Evolutionary conservation across 139 green algal genomes (phyloP).

Genomic region (Micromonas commoda): DNA sequence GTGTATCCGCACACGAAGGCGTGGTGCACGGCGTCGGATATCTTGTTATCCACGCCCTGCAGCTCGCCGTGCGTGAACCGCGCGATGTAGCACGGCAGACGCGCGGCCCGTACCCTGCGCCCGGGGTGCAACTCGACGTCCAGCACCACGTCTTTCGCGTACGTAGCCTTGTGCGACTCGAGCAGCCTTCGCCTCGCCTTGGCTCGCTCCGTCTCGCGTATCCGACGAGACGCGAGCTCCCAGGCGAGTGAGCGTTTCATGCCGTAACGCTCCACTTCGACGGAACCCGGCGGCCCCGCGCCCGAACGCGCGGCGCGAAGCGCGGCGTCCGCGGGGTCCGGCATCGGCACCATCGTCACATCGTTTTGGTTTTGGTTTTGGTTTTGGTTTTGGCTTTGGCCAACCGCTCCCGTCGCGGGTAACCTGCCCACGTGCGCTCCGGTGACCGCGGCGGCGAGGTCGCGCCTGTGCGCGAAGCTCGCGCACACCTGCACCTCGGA

Average conservation of each 20-base stretch:
- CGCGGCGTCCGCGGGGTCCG: background rate
- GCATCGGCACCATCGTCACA: background rate
- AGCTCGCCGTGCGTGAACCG: background rate
- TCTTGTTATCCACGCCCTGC: background rate
- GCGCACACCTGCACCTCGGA: conserved; percentile 11
- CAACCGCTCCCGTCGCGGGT: background rate
- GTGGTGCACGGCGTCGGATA: background rate
- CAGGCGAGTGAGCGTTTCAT: conserved; percentile 12
- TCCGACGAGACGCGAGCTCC: background rate
- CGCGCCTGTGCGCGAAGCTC: background rate
- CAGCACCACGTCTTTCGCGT: conserved; percentile 12
- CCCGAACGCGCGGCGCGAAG: background rate
- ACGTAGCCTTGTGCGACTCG: background rate
- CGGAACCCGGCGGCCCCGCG: no score
- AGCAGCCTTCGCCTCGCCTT: background rate
- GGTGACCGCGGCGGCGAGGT: background rate
- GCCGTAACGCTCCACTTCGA: background rate
- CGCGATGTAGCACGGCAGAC: background rate
- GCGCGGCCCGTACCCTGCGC: background rate
- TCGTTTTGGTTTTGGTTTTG: background rate
- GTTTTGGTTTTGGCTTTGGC: no score
- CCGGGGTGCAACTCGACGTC: background rate
- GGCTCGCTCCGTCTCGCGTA: conserved; percentile 3
- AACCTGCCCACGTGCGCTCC: background rate
- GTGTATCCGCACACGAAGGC: conserved; percentile 4